Evolutionary conservation across 192 early-diverging fungal species (phyloP), one percentile per base, ranked within the genome.

Genomic region (Coemansia sp.): DNA sequence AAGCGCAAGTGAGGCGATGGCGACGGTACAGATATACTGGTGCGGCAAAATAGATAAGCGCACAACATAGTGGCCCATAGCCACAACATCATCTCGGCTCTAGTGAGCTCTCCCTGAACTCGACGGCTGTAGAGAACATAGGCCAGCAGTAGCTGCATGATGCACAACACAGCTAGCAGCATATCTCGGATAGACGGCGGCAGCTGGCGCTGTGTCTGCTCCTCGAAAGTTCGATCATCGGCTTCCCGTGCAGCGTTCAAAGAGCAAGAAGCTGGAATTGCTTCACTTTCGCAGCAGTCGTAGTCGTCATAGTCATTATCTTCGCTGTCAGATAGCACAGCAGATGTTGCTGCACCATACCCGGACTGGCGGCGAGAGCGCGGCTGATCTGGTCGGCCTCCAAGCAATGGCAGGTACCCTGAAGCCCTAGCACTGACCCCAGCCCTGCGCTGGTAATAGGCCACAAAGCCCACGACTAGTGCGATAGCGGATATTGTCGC

Each of bases 1-100:
- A 82, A 62, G 7, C 80, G 75, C 64, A 82, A 35, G 17, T 82
- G 80, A 3, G 80, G 80, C 52, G 80, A 82, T 2, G 80, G 80
- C 62, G 80, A 82, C 17, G 80, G 80, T 11, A 55, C 38, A 10
- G 17, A 43, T 14, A 35, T 43, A 21, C 47, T 65, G 14, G 57
- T 37, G 50, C 80, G 80, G 38, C 49, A 66, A 32, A 77, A 62
- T 16, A 74, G 64, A 37, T 82, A 82, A 11, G 42, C 47, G 44
- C 80, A 82, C 37, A 82, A 62, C 9, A 60, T 30, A 1, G 50
- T 50, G n/a, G 72, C 70, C 80, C 80, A 82, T 38, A 64, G 40
- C 80, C 80, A 82, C 58, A 82, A 50, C 0, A 14, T 43, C 16
- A 74, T 7, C 40, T 82, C 80, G 28, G 50, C 62, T 23, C 33